phyloP scores from a whole-genome alignment of 192 early-diverging fungal genomes.

The Helicostylum pulchrum region DNA sequence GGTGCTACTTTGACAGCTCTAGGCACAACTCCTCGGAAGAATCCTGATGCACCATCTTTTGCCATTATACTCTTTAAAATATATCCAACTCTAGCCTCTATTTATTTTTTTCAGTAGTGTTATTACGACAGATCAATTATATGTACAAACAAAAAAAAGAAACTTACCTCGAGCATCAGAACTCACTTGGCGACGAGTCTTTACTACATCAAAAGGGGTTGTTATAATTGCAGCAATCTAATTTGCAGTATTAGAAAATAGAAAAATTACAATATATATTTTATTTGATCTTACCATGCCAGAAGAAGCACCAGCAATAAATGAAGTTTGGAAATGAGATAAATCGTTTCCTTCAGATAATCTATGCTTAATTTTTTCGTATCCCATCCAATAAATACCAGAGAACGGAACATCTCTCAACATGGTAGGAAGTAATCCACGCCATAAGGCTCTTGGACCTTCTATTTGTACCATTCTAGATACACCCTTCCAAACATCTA shows the following conservation, averaged over 20 bases:
- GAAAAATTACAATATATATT: background rate
- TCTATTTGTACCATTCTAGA: constrained; percentile 53
- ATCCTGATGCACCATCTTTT: constrained; percentile 51
- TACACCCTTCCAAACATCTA: constrained; percentile 54
- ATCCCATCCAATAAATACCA: constrained; percentile 91
- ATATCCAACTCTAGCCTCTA: background rate
- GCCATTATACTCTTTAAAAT: constrained; percentile 41
- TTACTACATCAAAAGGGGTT: constrained; percentile 95
- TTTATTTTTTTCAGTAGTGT: constrained; percentile 26
- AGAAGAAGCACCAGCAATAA: constrained; percentile 80
- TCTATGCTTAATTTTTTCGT: constrained; percentile 70
- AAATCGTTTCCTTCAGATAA: constrained; percentile 28
- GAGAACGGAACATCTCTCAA: constrained; percentile 97
- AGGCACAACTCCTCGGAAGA: constrained; percentile 62
- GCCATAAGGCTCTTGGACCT: constrained; percentile 72
- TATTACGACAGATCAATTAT: background rate
- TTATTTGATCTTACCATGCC: constrained; percentile 58
- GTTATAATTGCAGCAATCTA: constrained; percentile 83
- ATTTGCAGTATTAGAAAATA: background rate
- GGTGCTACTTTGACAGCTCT: constrained; percentile 87
- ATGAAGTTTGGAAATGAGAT: constrained; percentile 64
- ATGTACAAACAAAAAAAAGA: background rate
- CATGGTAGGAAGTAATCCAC: constrained; percentile 83
- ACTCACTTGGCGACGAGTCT: constrained; percentile 82
- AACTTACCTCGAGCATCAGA: constrained; percentile 19